A percentile compares a stretch with the other conserved stretches of the same genome.
These are phyloP conservation scores for Pichia sp. DNA, from an alignment of 1,139 yeast genomes.

Conservation along the genomic window DNA sequence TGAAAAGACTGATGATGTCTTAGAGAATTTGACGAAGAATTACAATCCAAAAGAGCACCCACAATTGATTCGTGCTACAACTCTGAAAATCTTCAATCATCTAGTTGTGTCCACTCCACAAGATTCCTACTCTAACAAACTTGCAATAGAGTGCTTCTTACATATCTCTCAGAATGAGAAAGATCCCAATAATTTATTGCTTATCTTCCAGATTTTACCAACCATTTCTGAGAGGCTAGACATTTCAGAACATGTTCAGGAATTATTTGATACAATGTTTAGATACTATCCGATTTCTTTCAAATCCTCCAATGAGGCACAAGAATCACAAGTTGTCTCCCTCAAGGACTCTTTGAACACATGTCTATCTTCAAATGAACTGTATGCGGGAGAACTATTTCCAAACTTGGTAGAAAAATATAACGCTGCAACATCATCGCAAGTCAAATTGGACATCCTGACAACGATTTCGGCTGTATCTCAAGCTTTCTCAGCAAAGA, in stretches of 20 bases:
- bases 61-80: slow-evolving; percentile 57
- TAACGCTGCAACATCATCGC: slow-evolving; percentile 64
- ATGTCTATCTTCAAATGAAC: slow-evolving; percentile 58
- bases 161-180: slow-evolving; percentile 81
- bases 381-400: slow-evolving; percentile 67
- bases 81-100: slow-evolving; percentile 42
- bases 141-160: slow-evolving; percentile 49
- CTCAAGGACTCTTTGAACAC: slow-evolving; percentile 51
- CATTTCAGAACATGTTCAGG: slow-evolving; percentile 39
- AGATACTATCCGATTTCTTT: slow-evolving; percentile 97
- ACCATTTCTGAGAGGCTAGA: slow-evolving; percentile 40
- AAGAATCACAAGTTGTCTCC: slow-evolving; percentile 68
- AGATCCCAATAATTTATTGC: slow-evolving; percentile 80
- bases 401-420: slow-evolving; percentile 78
- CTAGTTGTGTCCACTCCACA: slow-evolving; percentile 1
- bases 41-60: slow-evolving; percentile 57
- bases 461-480: slow-evolving; percentile 55
- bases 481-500: slow-evolving; percentile 39
- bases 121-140: slow-evolving; percentile 3
- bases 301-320: slow-evolving; percentile 91
- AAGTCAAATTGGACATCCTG: slow-evolving; percentile 71
- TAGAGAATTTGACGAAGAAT: slow-evolving; percentile 35
- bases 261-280: slow-evolving; percentile 79
- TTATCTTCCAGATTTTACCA: slow-evolving; percentile 57
- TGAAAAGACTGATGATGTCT: slow-evolving; percentile 29